phyloP scores from a whole-genome alignment of 352 stramenopile species.

The Thalassiosira allenii region DNA sequence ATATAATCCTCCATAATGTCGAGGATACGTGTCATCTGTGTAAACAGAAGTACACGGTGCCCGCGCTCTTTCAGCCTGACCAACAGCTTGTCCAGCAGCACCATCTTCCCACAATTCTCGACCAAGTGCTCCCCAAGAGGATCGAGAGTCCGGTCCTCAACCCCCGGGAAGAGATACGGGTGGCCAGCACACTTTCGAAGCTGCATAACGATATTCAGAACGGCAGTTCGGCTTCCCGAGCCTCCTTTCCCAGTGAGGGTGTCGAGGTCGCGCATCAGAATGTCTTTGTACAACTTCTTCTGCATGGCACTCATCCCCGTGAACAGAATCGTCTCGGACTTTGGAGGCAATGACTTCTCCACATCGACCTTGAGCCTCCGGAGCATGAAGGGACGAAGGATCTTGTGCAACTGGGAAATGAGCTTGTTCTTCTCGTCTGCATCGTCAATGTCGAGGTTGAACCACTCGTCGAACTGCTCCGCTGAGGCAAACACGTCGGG shows the following conservation, averaged over 20 bases:
- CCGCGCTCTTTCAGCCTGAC: conserved; percentile 75
- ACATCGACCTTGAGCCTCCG: conserved; percentile 98
- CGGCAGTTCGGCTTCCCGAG: conserved; percentile 73
- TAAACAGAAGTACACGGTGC: conserved; percentile 87
- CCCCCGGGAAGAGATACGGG: conserved; percentile 98
- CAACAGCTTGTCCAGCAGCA: conserved; percentile 93
- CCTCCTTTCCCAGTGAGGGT: conserved; percentile 84
- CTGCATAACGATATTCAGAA: conserved; percentile 99
- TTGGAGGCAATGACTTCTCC: conserved; percentile 95
- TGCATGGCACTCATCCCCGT: conserved; percentile 97
- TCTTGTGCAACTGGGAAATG: conserved; percentile 91
- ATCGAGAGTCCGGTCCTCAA: conserved; percentile 94
- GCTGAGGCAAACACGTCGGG: conserved; percentile 91
- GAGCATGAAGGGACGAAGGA: conserved; percentile 98
- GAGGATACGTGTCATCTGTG: conserved; percentile 91
- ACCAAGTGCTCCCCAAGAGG: conserved; percentile 96
- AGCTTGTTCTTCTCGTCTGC: conserved; percentile 89
- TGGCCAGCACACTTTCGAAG: conserved; percentile 99
- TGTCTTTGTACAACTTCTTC: conserved; percentile 96
- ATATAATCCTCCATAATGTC: conserved; percentile 99
- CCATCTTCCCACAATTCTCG: conserved; percentile 98
- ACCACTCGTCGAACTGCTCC: conserved; percentile 98
- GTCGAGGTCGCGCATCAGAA: conserved; percentile 93
- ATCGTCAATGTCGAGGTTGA: conserved; percentile 92
- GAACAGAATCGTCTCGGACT: conserved; percentile 99